Base-by-base conservation (phyloP, 2,329 filamentous ascomycete species). In the Cladosporium austrohemisphaericum region DNA sequence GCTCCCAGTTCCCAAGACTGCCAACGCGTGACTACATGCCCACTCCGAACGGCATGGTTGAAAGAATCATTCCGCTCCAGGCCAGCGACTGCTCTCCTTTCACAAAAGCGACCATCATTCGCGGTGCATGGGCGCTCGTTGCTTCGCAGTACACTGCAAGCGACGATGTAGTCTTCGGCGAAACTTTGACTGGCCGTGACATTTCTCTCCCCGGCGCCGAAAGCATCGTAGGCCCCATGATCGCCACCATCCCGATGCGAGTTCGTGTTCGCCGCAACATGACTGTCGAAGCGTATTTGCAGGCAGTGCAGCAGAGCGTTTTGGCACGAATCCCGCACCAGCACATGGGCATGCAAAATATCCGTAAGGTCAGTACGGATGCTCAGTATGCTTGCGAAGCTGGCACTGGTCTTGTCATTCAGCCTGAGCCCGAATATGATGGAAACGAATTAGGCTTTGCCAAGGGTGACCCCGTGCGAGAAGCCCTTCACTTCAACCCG, bases 101-200 rank as follows among this genome's bases (percentile, higher is more conserved):
- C 43, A 64, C 62, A 9, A 52, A 19, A 52, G 60, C 31, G 29
- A 62, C 76, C 0, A 71, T 82, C 3, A 67, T 82, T 26, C 80
- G 80, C 58, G 73, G 76, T 0, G 78, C 78, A 0, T 83, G 80
- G 78, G 74, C 77, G 0, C 72, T 78, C 50, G 72, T 77, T 0
- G 70, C 83, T 3, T 75, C 76, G 0, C 76, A 71, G 14, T 62
- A 80, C 10, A 73, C 76, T 0, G 72, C 69, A 0, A 67, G 61
- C 0, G 64, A 71, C 5, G 79, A 83, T 36, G 71, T 83, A 7
- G 69, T 81, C 4, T 82, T 82, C 49, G 80, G 79, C 9, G 44
- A 41, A 8, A 49, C 46, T 4, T 11, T 41, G 6, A 41, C 46
- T 2, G 46, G 46, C 13, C 36, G 46, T n/a, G 38, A 49, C 23